A percentile compares a stretch with the other conserved stretches of the same genome.
These are phyloP conservation scores for Microdochium paspali DNA, from an alignment of 2,329 filamentous ascomycete genomes.

Conservation along the genomic window DNA sequence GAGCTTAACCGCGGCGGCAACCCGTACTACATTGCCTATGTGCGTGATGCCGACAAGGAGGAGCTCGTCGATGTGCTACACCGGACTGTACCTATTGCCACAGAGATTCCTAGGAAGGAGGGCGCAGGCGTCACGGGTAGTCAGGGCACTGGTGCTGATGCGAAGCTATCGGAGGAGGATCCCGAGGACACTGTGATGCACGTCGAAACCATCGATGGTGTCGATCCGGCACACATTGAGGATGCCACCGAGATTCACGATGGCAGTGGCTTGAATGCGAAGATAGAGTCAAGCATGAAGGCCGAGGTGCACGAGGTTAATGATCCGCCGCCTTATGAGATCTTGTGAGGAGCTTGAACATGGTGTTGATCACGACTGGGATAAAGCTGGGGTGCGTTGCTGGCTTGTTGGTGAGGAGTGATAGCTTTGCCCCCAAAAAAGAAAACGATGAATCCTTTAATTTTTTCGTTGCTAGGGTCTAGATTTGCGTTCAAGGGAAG, in stretches of 20 bases:
- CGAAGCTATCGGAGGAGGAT: no score
- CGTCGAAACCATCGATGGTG: neutral
- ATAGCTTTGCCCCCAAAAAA: no score
- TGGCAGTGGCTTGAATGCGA: neutral
- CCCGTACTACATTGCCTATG: conserved; percentile 76
- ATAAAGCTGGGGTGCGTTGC: no score
- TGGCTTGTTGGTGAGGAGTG: no score
- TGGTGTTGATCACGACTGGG: no score
- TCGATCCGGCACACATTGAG: neutral
- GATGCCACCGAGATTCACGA: neutral
- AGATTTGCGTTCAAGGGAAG: no score
- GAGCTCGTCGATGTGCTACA: conserved; percentile 38
- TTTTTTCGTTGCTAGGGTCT: no score
- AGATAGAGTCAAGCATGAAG: neutral
- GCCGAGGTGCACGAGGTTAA: neutral
- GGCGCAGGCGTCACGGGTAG: no score
- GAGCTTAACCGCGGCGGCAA: conserved; percentile 61
- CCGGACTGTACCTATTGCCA: conserved; percentile 13
- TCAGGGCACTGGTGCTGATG: no score
- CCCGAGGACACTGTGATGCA: neutral
- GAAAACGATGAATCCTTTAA: no score
- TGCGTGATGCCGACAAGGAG: conserved; percentile 57
- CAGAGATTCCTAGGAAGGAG: no score
- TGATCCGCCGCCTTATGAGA: neutral
- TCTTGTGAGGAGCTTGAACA: neutral